A percentile compares a stretch with the other conserved stretches of the same genome.
These are phyloP conservation scores for Solanum corneliomulleri DNA, from an alignment of 257 asterid species.

Conservation along the genomic window DNA sequence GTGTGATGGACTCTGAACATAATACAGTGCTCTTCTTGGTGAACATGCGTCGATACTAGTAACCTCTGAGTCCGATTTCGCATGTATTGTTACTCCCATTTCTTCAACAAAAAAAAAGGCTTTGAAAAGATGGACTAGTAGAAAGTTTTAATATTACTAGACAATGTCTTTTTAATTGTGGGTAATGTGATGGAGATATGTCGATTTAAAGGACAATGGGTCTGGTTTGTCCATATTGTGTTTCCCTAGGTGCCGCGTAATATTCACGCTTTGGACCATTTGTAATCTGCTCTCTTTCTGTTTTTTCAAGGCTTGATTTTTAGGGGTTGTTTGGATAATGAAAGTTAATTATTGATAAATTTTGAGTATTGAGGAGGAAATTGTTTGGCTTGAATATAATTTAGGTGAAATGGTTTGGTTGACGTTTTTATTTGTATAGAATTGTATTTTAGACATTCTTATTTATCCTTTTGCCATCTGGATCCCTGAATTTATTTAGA, in stretches of 20 bases:
- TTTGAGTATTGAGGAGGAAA: too few relatives aligned
- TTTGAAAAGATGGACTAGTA: not conserved
- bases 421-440: too few relatives aligned
- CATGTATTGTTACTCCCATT: conserved; percentile 63
- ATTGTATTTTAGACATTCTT: too few relatives aligned
- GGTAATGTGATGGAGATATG: not conserved
- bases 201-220: not conserved
- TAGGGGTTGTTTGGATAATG: not conserved
- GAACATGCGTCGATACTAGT: conserved; percentile 53
- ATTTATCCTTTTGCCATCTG: too few relatives aligned
- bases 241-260: not conserved
- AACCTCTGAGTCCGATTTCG: conserved; percentile 78
- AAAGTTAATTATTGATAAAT: not conserved
- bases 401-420: too few relatives aligned
- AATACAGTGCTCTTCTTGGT: conserved; percentile 23
- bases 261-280: not conserved
- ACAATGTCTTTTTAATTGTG: not conserved
- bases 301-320: not conserved
- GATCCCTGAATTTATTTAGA: accelerated
- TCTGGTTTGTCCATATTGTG: not conserved
- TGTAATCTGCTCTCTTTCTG: not conserved
- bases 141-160: not conserved
- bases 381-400: too few relatives aligned
- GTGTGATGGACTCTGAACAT: conserved; percentile 89
- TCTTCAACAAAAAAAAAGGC: not conserved